These are phyloP conservation scores for Phytophthora pseudosyringae DNA, from an alignment of 352 stramenopile genomes.

Conservation along the genomic window DNA sequence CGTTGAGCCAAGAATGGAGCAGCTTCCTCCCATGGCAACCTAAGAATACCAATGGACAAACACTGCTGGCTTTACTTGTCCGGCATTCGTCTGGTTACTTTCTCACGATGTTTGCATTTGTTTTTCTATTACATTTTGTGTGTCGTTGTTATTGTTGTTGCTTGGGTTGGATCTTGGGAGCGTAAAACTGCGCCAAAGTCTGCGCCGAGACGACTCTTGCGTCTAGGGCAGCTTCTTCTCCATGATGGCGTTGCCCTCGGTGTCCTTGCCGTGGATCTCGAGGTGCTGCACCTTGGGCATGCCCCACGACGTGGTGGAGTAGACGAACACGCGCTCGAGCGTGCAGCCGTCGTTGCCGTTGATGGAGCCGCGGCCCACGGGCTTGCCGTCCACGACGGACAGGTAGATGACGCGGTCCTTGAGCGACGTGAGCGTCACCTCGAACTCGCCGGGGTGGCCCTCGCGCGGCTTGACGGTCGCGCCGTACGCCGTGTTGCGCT, in stretches of 20 bases:
- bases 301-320: constrained; percentile 86
- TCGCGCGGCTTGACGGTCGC: constrained; percentile 72
- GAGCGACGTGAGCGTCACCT: constrained; percentile 79
- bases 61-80: neutral
- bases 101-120: constrained; percentile 17
- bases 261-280: constrained; percentile 86
- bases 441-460: constrained; percentile 74
- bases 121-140: constrained; percentile 46
- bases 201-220: neutral
- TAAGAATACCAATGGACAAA: constrained; percentile 12
- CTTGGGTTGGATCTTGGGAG: neutral
- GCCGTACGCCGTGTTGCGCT: constrained; percentile 87
- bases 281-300: constrained; percentile 91
- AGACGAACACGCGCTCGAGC: constrained; percentile 84
- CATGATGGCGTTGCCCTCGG: constrained; percentile 68
- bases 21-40: neutral
- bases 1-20: constrained; percentile 8
- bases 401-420: constrained; percentile 85
- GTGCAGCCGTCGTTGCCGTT: constrained; percentile 76
- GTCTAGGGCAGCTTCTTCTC: constrained; percentile 87
- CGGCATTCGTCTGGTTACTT: neutral
- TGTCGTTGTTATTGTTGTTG: neutral
- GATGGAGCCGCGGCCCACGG: constrained; percentile 71
- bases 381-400: constrained; percentile 78
- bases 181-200: constrained; percentile 2